Evolutionary conservation across 371 early-diverging fungal species (phyloP).

Genomic region (Mortierella sp.): DNA sequence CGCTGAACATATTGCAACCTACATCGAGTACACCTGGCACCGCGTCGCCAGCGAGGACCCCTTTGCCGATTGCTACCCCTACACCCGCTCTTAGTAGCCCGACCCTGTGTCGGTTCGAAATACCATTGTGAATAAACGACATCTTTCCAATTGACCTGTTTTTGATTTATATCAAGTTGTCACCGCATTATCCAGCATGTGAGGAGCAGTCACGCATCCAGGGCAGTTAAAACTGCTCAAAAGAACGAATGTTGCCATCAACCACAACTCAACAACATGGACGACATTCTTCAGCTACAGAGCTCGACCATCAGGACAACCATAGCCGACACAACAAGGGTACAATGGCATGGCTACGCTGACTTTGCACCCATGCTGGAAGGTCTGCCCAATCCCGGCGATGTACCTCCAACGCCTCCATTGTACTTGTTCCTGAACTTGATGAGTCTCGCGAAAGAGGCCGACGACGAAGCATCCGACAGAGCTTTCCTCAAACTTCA

Average conservation of each 20-base stretch:
- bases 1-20: constrained; percentile 30
- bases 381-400: constrained; percentile 17
- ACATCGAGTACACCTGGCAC: constrained; percentile 56
- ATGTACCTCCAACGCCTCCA: constrained; percentile 8
- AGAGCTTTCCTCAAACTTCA: constrained; percentile 30
- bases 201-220: background rate
- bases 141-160: background rate
- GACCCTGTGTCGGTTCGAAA: background rate
- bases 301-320: constrained; percentile 29
- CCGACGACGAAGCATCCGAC: constrained; percentile 40
- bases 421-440: constrained; percentile 26
- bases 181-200: no score
- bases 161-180: background rate
- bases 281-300: constrained; percentile 27
- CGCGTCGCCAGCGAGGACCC: constrained; percentile 43
- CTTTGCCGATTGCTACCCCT: constrained; percentile 53
- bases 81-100: constrained; percentile 13
- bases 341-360: constrained; percentile 48
- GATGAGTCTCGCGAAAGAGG: constrained; percentile 25
- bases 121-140: background rate
- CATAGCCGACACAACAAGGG: constrained; percentile 32
- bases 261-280: constrained; percentile 11
- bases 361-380: constrained; percentile 39
- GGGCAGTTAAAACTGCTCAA: no score
- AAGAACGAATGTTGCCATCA: background rate